Evolutionary conservation across 345 rosid genomes (phyloP).

Genomic region (Eucalyptus virginea): DNA sequence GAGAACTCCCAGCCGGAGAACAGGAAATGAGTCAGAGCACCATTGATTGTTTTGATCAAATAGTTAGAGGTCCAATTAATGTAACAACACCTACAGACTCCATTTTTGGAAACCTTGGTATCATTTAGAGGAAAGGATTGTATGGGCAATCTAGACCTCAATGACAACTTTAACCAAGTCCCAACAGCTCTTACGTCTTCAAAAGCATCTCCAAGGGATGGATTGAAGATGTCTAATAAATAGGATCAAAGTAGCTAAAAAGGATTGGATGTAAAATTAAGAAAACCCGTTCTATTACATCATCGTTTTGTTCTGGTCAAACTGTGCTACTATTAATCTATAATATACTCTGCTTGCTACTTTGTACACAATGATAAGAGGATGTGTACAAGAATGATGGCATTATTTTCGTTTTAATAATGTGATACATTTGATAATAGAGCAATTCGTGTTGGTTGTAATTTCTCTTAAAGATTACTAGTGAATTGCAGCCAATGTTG

Average conservation of each 20-base stretch:
- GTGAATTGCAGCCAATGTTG: too few relatives aligned
- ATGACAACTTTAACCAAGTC: neutral
- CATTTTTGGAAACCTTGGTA: too few relatives aligned
- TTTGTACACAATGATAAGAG: too few relatives aligned
- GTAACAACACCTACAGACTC: neutral
- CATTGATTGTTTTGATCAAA: neutral
- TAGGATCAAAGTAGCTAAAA: rapidly evolving
- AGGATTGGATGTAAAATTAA: too few relatives aligned
- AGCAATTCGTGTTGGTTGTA: too few relatives aligned
- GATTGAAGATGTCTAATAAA: too few relatives aligned
- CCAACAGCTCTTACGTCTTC: rapidly evolving
- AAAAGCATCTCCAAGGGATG: neutral
- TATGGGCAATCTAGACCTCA: neutral
- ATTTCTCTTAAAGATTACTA: too few relatives aligned
- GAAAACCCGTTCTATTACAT: too few relatives aligned
- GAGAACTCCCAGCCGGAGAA: neutral
- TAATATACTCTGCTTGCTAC: rapidly evolving
- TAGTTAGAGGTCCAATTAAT: neutral
- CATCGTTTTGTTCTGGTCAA: rapidly evolving
- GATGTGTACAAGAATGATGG: too few relatives aligned
- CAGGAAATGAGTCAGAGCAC: neutral
- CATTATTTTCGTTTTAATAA: too few relatives aligned
- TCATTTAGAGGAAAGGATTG: neutral
- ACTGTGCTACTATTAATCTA: rapidly evolving
- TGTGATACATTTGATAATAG: too few relatives aligned